A percentile compares a stretch with the other conserved stretches of the same genome.
These are phyloP conservation scores for Dryadomyces quercus-mongolicae DNA, from an alignment of 2,329 filamentous ascomycete species.

Conservation along the genomic window DNA sequence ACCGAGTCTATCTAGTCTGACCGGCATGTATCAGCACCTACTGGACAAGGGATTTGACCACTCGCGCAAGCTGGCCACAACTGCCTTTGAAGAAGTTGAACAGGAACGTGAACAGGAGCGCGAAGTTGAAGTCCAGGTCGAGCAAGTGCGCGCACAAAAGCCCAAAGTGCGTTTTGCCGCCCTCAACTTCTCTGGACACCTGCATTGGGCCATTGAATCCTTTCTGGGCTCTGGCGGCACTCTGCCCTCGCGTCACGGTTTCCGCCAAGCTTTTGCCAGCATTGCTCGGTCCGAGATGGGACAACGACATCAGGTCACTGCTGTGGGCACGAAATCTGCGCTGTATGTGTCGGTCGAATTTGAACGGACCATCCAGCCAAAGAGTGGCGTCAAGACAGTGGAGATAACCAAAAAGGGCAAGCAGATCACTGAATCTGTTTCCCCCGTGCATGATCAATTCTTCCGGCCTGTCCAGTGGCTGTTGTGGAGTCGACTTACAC, in stretches of 20 bases:
- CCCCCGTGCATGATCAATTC: neutral
- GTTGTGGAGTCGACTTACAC: conserved; percentile 33
- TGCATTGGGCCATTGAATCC: neutral
- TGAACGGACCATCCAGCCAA: conserved; percentile 25
- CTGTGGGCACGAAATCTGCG: conserved; percentile 2
- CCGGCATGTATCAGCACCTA: neutral
- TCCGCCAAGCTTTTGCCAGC: neutral
- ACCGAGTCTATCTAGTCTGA: neutral
- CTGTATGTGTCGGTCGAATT: conserved; percentile 35
- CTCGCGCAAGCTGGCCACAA: conserved; percentile 3
- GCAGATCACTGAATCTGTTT: neutral
- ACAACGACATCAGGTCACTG: neutral
- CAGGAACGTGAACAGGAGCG: conserved; percentile 48
- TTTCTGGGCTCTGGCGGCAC: conserved; percentile 5
- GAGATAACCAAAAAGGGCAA: neutral
- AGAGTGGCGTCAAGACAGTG: neutral
- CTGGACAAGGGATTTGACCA: neutral
- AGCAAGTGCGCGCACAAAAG: conserved; percentile 30
- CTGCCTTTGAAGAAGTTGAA: conserved; percentile 46
- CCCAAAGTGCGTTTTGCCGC: neutral
- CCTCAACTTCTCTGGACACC: conserved; percentile 2
- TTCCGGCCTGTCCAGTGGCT: conserved; percentile 46
- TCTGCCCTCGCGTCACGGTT: neutral
- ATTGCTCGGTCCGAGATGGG: conserved; percentile 3
- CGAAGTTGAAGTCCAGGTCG: conserved; percentile 46